Evolutionary conservation across 2,329 filamentous ascomycete genomes (phyloP), one percentile per base, ranked within the genome.

Genomic region (Ramularia collo-cygni): DNA sequence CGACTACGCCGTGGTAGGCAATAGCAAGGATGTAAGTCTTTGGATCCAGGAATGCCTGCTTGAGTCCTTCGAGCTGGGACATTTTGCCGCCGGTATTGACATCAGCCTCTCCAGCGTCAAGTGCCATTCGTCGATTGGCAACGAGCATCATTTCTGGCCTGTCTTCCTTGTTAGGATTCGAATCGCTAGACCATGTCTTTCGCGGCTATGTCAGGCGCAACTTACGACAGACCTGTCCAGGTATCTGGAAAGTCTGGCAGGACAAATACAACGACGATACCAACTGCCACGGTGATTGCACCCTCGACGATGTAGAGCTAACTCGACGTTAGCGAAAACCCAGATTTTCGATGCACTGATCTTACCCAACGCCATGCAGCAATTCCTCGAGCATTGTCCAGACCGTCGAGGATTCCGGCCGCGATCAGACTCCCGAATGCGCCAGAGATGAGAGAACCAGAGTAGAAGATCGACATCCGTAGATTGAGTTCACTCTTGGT

Each of bases 391-490:
- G 62, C 62, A 2, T 75, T 70, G 44, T 82, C 70, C 68, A 88
- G 74, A 35, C 81, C 76, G n/a, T 67, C 65, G 0, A 75, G 78
- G 39, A 88, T 83, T 5, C 81, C 70, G n/a, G 68, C 69, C 8
- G 69, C 68, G 17, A 72, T 68, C 13, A 72, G 51, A 24, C 80
- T 82, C 0, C 80, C 83, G 53, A 87, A 86, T 1, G 83, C 82
- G 4, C 81, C 81, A 1, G 79, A 81, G 15, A 87, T 73, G 18
- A 86, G 66, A 0, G 78, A 77, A 0, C 81, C 83, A 0, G 79
- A 77, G 58, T 84, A 84, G 6, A 85, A 68, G 13, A 81, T 65
- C 2, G 79, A 77, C 12, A 77, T 83, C 8, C 80, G 70, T n/a
- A 82, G 64, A 8, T 75, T 76, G 2, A 84, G 66, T 57, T 84